Evolutionary conservation across 305 asterid genomes (phyloP).

Genomic region (Euphrasia arctica): DNA sequence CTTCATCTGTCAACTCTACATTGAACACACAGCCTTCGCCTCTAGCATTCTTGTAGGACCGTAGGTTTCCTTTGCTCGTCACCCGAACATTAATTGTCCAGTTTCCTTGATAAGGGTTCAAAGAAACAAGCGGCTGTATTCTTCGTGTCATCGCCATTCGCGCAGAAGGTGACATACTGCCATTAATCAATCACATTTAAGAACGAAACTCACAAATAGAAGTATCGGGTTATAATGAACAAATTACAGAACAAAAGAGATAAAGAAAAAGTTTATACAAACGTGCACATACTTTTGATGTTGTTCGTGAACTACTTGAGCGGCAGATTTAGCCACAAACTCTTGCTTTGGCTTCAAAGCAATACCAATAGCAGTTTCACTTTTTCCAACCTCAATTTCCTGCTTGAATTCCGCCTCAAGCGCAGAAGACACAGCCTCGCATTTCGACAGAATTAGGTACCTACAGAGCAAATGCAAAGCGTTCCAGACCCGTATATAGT

Average conservation of each 20-base stretch:
- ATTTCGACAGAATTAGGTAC: conserved; percentile 64
- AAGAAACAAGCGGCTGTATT: conserved; percentile 75
- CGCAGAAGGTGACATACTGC: conserved; percentile 74
- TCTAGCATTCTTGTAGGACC: conserved; percentile 69
- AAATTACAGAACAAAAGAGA: background rate
- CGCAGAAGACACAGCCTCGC: conserved; percentile 63
- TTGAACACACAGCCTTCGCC: conserved; percentile 96
- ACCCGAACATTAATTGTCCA: conserved; percentile 91
- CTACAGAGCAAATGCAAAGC: conserved; percentile 32
- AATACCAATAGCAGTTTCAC: conserved; percentile 32
- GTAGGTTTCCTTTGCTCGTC: conserved; percentile 73
- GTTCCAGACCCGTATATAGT: conserved; percentile 3
- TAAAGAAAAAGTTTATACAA: too few species aligned
- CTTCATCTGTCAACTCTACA: conserved; percentile 89
- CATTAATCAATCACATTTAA: conserved; percentile 17
- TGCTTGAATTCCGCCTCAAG: conserved; percentile 65
- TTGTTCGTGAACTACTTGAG: conserved; percentile 74
- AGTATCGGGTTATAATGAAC: background rate
- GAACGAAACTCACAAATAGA: background rate
- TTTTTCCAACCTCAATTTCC: conserved; percentile 30
- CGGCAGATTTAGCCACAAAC: conserved; percentile 64
- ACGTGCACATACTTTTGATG: conserved; percentile 54
- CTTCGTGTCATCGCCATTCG: conserved; percentile 84
- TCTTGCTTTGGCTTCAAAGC: conserved; percentile 68
- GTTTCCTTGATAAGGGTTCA: conserved; percentile 86